These are phyloP conservation scores for Albizia julibrissin DNA, from an alignment of 306 rosid genomes.

Conservation along the genomic window DNA sequence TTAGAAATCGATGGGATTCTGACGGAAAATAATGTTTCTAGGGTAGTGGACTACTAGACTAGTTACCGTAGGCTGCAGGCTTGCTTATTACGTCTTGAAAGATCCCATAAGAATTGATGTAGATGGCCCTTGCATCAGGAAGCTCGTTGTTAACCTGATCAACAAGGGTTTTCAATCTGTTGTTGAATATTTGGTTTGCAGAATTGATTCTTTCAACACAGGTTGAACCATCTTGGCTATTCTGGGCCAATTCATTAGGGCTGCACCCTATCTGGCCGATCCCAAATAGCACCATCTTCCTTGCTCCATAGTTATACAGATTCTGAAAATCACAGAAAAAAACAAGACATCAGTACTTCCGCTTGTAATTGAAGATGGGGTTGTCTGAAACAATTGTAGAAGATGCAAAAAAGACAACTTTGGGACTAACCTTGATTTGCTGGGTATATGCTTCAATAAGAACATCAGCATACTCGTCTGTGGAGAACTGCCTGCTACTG, in stretches of 20 bases:
- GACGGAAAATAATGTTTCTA: not conserved
- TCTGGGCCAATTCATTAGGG: conserved; percentile 79
- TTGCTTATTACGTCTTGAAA: conserved; percentile 66
- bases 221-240: conserved; percentile 76
- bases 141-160: conserved; percentile 65
- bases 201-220: conserved; percentile 77
- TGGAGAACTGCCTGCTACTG: conserved; percentile 62
- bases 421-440: conserved; percentile 57
- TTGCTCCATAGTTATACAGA: conserved; percentile 80
- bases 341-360: not conserved
- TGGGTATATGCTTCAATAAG: conserved; percentile 67
- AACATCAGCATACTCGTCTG: conserved; percentile 64
- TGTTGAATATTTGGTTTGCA: conserved; percentile 81
- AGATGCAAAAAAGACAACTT: not conserved
- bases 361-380: not conserved
- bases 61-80: conserved; percentile 76
- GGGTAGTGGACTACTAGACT: not conserved
- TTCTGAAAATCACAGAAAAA: conserved; percentile 39
- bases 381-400: not conserved
- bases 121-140: conserved; percentile 65
- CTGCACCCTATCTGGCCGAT: conserved; percentile 93
- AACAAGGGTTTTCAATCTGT: conserved; percentile 61
- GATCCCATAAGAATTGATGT: conserved; percentile 69
- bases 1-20: not conserved
- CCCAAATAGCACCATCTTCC: conserved; percentile 83